phyloP scores from a whole-genome alignment of 345 rosid species.

The Arabis hirsuta region DNA sequence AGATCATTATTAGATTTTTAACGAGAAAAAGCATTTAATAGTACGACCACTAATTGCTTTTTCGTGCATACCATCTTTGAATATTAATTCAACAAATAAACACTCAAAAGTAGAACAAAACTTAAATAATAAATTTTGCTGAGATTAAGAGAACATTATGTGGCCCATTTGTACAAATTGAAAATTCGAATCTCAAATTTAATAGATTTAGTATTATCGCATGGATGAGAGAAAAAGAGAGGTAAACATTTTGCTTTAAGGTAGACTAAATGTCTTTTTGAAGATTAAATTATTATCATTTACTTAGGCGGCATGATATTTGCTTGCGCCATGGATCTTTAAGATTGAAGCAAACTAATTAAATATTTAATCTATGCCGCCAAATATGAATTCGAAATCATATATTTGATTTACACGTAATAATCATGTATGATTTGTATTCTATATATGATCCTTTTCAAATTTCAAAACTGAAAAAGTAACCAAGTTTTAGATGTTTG shows the following conservation, averaged over 20 bases:
- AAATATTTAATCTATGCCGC: constrained; percentile 37
- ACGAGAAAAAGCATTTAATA: constrained; percentile 3
- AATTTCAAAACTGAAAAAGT: constrained; percentile 30
- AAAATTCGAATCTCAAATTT: constrained; percentile 24
- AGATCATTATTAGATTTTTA: constrained; percentile 25
- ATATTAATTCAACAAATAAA: constrained; percentile 12
- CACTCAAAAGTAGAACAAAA: neutral
- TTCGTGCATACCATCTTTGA: constrained; percentile 40
- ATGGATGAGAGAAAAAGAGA: constrained; percentile 7
- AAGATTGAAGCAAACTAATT: constrained; percentile 36
- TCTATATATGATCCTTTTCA: constrained; percentile 9
- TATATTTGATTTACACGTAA: constrained; percentile 16
- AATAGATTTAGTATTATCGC: constrained; percentile 14
- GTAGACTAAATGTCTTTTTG: constrained; percentile 28
- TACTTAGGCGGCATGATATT: constrained; percentile 34
- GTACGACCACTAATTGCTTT: constrained; percentile 28
- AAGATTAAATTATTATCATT: constrained; percentile 25
- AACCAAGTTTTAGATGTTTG: constrained; percentile 9
- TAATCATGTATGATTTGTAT: constrained; percentile 28
- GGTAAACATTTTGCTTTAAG: constrained; percentile 33
- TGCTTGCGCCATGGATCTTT: constrained; percentile 41
- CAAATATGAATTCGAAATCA: constrained; percentile 42
- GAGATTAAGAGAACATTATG: constrained; percentile 30
- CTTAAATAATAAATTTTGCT: constrained; percentile 1
- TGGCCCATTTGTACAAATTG: constrained; percentile 41